Evolutionary conservation across 169 alveolate genomes (phyloP).

Genomic region (Plasmodium coatneyi): DNA sequence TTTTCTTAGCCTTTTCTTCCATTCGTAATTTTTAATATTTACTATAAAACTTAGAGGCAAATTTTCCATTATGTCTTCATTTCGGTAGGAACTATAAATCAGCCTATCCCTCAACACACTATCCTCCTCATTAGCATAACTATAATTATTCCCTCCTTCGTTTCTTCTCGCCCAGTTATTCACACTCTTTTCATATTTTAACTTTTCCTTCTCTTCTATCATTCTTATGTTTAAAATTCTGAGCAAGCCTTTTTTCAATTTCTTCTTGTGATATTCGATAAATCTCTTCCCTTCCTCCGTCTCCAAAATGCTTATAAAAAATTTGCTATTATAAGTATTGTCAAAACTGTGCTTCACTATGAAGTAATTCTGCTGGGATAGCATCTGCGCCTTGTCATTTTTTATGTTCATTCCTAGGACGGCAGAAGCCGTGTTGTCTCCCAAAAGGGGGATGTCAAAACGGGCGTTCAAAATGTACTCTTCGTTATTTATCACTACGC

Average conservation of each 20-base stretch:
- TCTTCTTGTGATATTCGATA: constrained; percentile 67
- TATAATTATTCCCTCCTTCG: not conserved
- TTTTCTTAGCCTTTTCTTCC: constrained; percentile 85
- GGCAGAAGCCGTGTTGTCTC: constrained; percentile 71
- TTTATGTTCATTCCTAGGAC: constrained; percentile 71
- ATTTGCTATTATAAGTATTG: constrained; percentile 70
- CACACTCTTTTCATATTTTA: constrained; percentile 25
- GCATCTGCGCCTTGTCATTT: constrained; percentile 47
- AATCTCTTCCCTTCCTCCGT: constrained; percentile 74
- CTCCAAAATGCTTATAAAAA: constrained; percentile 67
- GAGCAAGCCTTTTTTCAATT: constrained; percentile 59
- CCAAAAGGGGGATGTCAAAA: constrained; percentile 72
- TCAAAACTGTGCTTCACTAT: constrained; percentile 70
- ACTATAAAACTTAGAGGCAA: constrained; percentile 77
- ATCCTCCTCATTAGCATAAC: constrained; percentile 9
- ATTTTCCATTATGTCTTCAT: constrained; percentile 61
- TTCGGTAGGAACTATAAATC: constrained; percentile 11
- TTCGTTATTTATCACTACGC: constrained; percentile 73
- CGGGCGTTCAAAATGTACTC: constrained; percentile 74
- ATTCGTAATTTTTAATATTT: constrained; percentile 77
- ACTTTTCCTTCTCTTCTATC: constrained; percentile 68
- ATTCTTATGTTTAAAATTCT: constrained; percentile 49
- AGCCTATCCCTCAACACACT: not conserved
- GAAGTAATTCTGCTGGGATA: constrained; percentile 63
- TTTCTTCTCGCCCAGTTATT: not conserved